Evolutionary conservation across 768 basidiomycete genomes (phyloP).

Genomic region (Phaffia australis): DNA sequence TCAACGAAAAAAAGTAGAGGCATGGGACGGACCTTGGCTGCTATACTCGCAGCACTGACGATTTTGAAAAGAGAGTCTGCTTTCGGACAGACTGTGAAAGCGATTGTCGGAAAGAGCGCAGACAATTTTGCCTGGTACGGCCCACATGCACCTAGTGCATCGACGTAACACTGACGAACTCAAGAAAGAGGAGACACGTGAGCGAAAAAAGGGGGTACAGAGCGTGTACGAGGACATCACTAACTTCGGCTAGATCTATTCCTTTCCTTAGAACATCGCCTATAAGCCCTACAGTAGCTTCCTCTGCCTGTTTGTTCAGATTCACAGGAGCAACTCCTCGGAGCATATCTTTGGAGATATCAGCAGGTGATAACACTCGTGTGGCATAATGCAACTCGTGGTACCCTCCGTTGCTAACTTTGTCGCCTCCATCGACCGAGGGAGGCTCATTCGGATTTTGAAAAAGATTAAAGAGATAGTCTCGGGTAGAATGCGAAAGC

Average conservation of each 20-base stretch:
- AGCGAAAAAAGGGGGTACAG: not conserved
- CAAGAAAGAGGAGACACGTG: not conserved
- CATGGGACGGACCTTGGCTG: slow-evolving; percentile 65
- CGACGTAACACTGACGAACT: slow-evolving; percentile 67
- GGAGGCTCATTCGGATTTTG: slow-evolving; percentile 1
- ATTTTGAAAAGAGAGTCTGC: slow-evolving; percentile 96
- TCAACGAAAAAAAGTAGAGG: too few species aligned
- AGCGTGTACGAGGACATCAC: not conserved
- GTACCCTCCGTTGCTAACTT: slow-evolving; percentile 16
- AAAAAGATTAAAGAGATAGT: slow-evolving; percentile 29
- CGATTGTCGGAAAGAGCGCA: slow-evolving; percentile 66
- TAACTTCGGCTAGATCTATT: slow-evolving; percentile 65
- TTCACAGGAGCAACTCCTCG: slow-evolving; percentile 61
- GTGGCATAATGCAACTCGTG: slow-evolving; percentile 35
- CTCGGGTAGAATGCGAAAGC: slow-evolving; percentile 58
- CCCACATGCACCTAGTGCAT: slow-evolving; percentile 78
- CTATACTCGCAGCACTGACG: slow-evolving; percentile 93
- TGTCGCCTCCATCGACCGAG: not conserved
- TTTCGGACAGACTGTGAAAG: slow-evolving; percentile 80
- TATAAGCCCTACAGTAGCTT: slow-evolving; percentile 82
- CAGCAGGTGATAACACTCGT: slow-evolving; percentile 60
- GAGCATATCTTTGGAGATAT: slow-evolving; percentile 85
- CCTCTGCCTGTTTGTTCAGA: slow-evolving; percentile 75
- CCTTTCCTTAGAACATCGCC: slow-evolving; percentile 70
- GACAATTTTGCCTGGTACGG: slow-evolving; percentile 78